Base-by-base conservation (phyloP, 305 asterid species). In the Fraxinus sp. region DNA sequence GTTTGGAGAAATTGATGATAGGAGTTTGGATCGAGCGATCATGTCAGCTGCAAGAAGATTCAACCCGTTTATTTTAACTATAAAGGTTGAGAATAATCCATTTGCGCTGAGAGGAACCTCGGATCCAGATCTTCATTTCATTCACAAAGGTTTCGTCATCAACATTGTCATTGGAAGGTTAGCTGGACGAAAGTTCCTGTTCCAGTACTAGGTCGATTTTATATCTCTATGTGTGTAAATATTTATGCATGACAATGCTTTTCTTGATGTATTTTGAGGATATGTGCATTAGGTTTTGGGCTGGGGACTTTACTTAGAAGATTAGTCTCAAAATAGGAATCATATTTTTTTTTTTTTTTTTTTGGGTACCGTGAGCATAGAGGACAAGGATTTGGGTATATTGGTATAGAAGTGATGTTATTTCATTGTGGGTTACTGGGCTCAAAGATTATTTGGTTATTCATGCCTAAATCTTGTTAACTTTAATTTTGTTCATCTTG, bases 101-200 rank as follows among this genome's bases (percentile, higher is more conserved):
- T 78, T 78, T 78, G 81, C 75, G 55, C 81, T 64, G 81, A 78
- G 75, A 78, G 75, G 81, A 78, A 57, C 75, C 81, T 59, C 81
- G 11, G 81, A 78, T 78, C 81, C 46, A 68, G 37, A 68, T 78
- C 75, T 37, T 78, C 57, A 57, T 11, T 59, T 49, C 35, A 26
- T 59, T 49, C 35, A 26, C 35, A 3, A 66, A 22, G 35, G 74
- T 68, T 64, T 64, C 75, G 28, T 68, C 75, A 28, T 24, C 75
- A 68, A 24, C 75, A 68, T 68, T 68, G 75, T 68, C 5, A 68
- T 4, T 68, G n/a, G 9, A 68, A 68, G 39, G 75, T 68, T 68
- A 68, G 75, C 75, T 68, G 16, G 20, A 28, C n/a, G n/a, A n/a
- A n/a, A 28, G 1, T 68, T 68, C 75, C 18, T 28, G 18, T 68